Conservation (phyloP, 2,329 filamentous ascomycete genomes). For the Paraphoma sp. region DNA sequence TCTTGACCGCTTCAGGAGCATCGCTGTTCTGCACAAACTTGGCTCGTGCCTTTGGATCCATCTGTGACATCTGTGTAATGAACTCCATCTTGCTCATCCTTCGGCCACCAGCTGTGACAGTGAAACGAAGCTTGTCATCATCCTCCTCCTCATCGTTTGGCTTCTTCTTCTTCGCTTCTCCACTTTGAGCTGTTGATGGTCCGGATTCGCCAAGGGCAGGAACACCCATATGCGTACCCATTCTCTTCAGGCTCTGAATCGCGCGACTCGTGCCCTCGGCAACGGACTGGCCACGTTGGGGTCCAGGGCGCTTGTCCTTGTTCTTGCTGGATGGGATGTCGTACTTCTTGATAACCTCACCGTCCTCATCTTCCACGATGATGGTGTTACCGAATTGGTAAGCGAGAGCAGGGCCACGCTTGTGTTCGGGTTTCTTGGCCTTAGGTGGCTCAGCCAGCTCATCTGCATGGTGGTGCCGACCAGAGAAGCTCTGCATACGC, state of each 20-base stretch:
- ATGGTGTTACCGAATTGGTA: slow-evolving; percentile 90
- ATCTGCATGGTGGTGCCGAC: slow-evolving; percentile 47
- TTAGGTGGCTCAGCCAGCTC: slow-evolving; percentile 35
- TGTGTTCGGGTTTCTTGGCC: slow-evolving; percentile 44
- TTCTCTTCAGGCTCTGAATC: slow-evolving; percentile 55
- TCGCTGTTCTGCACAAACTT: slow-evolving; percentile 56
- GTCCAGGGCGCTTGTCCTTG: slow-evolving; percentile 33
- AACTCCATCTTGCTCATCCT: slow-evolving; percentile 85
- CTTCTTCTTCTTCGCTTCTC: slow-evolving; percentile 32
- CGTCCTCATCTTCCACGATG: slow-evolving; percentile 86
- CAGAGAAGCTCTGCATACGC: slow-evolving; percentile 57
- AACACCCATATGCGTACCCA: slow-evolving; percentile 63
- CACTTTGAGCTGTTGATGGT: slow-evolving; percentile 23
- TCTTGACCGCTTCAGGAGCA: slow-evolving; percentile 56
- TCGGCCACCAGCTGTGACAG: slow-evolving; percentile 73
- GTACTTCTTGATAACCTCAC: slow-evolving; percentile 85
- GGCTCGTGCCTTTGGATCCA: slow-evolving; percentile 70
- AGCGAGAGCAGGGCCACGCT: slow-evolving; percentile 75
- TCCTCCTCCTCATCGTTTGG: slow-evolving; percentile 64
- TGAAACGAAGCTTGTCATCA: slow-evolving; percentile 77
- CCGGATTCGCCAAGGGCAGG: slow-evolving; percentile 29
- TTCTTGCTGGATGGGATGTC: slow-evolving; percentile 67
- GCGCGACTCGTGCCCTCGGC: slow-evolving; percentile 44
- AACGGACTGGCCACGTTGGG: slow-evolving; percentile 39
- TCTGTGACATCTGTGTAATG: slow-evolving; percentile 73